Base-by-base conservation (phyloP, 2,329 filamentous ascomycete genomes). In the Dactylellina cionopaga region DNA sequence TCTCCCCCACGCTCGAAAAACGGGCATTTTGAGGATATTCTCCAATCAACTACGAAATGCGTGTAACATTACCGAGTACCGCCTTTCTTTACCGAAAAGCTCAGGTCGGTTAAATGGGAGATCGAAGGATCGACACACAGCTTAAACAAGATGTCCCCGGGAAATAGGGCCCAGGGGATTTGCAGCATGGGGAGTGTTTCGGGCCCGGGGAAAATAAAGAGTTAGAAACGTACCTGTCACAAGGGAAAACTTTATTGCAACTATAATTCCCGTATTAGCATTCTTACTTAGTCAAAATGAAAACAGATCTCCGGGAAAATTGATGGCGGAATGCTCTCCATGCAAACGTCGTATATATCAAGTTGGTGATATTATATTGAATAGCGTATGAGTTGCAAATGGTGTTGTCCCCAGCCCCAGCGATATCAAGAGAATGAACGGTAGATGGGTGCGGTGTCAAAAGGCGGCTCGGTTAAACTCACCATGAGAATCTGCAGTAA, bases 201-300 rank as follows among this genome's bases (percentile, higher is more conserved):
- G 24, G 33, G 27, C 13, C 10, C 22, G 15, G 54, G 31, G 13
- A 13, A 17, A 27, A 35, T n/a, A 6, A 49, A 35, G n/a, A 22
- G 46, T 11, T 29, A 46, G 4, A 39, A 43, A 78, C 80, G 70
- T 80, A 84, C 83, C 81, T 84, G 75, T 87, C 85, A 76, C 85
- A 87, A 0, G 85, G 81, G 74, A 84, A 86, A 9, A 87, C 85
- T 75, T 85, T 85, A 27, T 80, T 79, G 77, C 85, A 87, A 77
- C 85, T 87, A 41, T 83, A 54, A 83, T 86, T 86, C 78, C 84
- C 84, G 31, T 44, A 2, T 37, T 37, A 54, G 46, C 25, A 19
- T 15, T n/a, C 4, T n/a, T 24, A 39, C 13, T 41, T 17, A 55
- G 51, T 22, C 10, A 11, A 33, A 37, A 54, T 54, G 46, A 55